Evolutionary conservation across 345 rosid species (phyloP).

Genomic region (Salix caprea): DNA sequence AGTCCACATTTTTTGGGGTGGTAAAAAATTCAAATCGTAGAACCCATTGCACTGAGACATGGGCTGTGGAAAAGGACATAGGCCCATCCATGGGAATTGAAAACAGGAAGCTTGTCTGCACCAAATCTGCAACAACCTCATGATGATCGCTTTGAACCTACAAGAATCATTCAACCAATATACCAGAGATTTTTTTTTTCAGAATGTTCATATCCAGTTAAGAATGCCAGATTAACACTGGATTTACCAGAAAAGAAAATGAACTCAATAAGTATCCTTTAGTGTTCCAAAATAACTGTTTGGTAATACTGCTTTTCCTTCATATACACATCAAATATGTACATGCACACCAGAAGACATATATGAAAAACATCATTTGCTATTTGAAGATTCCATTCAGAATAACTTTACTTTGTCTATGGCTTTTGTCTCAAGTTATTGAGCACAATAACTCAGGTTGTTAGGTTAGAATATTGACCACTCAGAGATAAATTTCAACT

Average conservation of each 20-base stretch:
- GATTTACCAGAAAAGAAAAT: neutral
- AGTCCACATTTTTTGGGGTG: slow-evolving; percentile 71
- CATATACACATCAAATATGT: no score
- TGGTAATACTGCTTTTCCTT: neutral
- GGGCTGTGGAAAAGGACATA: slow-evolving; percentile 84
- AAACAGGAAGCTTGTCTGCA: slow-evolving; percentile 93
- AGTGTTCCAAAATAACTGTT: neutral
- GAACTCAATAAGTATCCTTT: neutral
- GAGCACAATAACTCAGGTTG: no score
- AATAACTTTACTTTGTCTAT: no score
- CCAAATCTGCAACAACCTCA: slow-evolving; percentile 87
- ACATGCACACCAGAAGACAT: no score
- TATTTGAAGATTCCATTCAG: no score
- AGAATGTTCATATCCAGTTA: neutral
- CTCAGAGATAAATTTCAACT: no score
- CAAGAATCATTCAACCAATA: slow-evolving; percentile 16
- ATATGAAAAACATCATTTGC: no score
- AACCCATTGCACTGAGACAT: slow-evolving; percentile 82
- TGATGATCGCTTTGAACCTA: slow-evolving; percentile 95
- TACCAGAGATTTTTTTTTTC: neutral
- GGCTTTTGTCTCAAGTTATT: no score
- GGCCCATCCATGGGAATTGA: slow-evolving; percentile 96
- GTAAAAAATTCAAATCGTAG: slow-evolving; percentile 86
- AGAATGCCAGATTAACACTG: neutral
- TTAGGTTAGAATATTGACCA: no score